Base-by-base conservation (phyloP, 2,329 filamentous ascomycete species). In the Corynespora cassiicola region DNA sequence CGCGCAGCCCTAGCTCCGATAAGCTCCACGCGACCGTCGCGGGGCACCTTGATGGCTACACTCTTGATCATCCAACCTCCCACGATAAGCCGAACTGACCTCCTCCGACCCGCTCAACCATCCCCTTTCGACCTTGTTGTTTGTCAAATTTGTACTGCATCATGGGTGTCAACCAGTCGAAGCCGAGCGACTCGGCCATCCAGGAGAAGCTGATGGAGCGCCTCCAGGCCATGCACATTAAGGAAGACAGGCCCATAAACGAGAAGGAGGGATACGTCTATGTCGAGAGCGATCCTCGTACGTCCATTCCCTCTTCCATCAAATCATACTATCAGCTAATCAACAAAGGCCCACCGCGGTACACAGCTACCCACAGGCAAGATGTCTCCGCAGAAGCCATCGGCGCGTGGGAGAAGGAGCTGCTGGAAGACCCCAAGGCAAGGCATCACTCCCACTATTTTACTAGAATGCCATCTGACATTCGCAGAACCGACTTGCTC, bases 371-470 rank as follows among this genome's bases (percentile, higher is more conserved):
- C 39, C 43, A 61, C 31, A 52, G 45, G 21, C 56, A 48, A 67
- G 37, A 71, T 33, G 46, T 89, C 3, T 77, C 77, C 1, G 63
- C 82, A 9, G 61, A 73, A 9, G 66, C 75, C 5, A 71, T 83
- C 8, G 67, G 74, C 41, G 63, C 76, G 31, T 87, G 85, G 83
- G 81, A 87, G 66, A 74, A 75, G 31, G 70, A 77, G 51, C 70
- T 87, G 21, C 73, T 88, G 46, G 69, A 77, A 30, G 82, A 88
- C 57, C 80, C 85, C 78, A 73, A 82, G 79, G 84, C 84, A 48
- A 51, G 61, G 14, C 17, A 20, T 16, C n/a, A 10, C 5, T 16
- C 15, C 8, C 6, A 11, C 4, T 2, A 31, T 12, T 5, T 32
- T 14, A 11, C 28, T 15, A n/a, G 17, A 28, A 39, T 40, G 31